These are phyloP conservation scores for Friedmanniomyces simplex DNA, from an alignment of 495 filamentous ascomycete species.

Conservation along the genomic window DNA sequence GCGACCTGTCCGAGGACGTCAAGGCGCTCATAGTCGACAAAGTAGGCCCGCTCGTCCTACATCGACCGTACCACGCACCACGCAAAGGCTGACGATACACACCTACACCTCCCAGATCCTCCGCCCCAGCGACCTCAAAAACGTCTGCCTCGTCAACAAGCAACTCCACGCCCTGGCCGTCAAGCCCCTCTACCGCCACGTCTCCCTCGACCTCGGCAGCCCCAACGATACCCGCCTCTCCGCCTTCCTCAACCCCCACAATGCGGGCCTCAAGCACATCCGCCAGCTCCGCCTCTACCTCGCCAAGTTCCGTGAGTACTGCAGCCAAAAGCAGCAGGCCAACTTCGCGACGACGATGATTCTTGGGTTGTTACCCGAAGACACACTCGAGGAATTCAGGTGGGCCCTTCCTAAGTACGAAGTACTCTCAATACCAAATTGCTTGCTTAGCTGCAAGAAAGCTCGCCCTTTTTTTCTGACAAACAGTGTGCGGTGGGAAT, in stretches of 20 bases:
- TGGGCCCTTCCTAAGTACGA: background rate
- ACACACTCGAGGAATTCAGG: conserved; percentile 31
- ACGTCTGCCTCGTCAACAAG: conserved; percentile 32
- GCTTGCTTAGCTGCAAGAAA: background rate
- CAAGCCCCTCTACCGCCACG: conserved; percentile 30
- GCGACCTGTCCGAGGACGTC: conserved; percentile 30
- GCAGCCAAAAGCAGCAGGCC: conserved; percentile 29
- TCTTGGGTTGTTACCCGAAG: conserved; percentile 32
- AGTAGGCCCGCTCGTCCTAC: conserved; percentile 15
- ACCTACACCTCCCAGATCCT: conserved; percentile 22
- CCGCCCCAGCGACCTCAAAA: conserved; percentile 31
- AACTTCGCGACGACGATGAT: conserved; percentile 33
- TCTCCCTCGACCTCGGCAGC: conserved; percentile 30
- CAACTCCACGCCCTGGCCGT: conserved; percentile 31
- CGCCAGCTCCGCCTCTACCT: conserved; percentile 30
- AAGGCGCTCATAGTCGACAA: conserved; percentile 30
- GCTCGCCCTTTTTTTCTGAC: background rate
- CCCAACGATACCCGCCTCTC: conserved; percentile 26
- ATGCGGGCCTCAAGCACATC: conserved; percentile 31
- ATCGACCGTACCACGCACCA: background rate
- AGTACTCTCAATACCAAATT: too few relatives aligned
- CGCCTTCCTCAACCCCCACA: conserved; percentile 30
- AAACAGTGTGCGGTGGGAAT: background rate
- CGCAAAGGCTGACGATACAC: background rate
- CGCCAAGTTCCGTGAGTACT: conserved; percentile 26